phyloP scores from a whole-genome alignment of 2,329 filamentous ascomycete genomes.

The Penicillium sp. region DNA sequence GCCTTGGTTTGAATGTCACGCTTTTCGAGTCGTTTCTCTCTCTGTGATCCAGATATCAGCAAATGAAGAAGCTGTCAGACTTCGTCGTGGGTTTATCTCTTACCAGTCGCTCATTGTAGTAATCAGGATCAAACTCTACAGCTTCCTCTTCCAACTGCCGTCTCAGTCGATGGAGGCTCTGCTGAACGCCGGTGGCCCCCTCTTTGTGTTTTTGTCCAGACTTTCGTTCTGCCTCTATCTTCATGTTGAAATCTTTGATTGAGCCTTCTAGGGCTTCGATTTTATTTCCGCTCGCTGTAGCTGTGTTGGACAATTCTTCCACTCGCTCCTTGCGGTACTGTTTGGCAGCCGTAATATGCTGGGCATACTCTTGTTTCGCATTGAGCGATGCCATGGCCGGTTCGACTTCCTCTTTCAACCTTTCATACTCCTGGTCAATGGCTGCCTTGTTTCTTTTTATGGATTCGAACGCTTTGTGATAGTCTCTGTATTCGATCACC shows the following conservation, averaged over 20 bases:
- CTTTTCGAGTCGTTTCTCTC: slow-evolving; percentile 55
- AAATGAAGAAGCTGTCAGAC: neutral
- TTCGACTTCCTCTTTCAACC: slow-evolving; percentile 64
- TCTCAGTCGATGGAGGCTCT: slow-evolving; percentile 66
- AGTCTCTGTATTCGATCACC: slow-evolving; percentile 66
- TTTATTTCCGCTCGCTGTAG: slow-evolving; percentile 45
- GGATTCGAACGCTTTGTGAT: slow-evolving; percentile 53
- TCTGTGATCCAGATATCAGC: slow-evolving; percentile 48
- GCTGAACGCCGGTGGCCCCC: slow-evolving; percentile 56
- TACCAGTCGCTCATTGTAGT: slow-evolving; percentile 75
- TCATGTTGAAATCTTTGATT: slow-evolving; percentile 41
- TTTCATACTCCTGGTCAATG: slow-evolving; percentile 61
- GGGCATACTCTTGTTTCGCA: slow-evolving; percentile 68
- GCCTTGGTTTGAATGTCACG: slow-evolving; percentile 47
- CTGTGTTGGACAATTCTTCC: slow-evolving; percentile 57
- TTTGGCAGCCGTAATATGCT: slow-evolving; percentile 60
- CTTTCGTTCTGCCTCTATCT: slow-evolving; percentile 58
- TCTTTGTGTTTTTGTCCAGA: slow-evolving; percentile 56
- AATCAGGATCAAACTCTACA: slow-evolving; percentile 68
- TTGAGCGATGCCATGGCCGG: slow-evolving; percentile 73
- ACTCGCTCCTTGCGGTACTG: slow-evolving; percentile 60
- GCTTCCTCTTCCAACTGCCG: slow-evolving; percentile 66
- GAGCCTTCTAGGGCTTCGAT: slow-evolving; percentile 44
- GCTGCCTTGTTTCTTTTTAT: slow-evolving; percentile 61
- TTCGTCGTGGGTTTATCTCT: slow-evolving; percentile 40